Base-by-base conservation (phyloP, 495 filamentous ascomycete species). In the Sphaerosporella brunnea region DNA sequence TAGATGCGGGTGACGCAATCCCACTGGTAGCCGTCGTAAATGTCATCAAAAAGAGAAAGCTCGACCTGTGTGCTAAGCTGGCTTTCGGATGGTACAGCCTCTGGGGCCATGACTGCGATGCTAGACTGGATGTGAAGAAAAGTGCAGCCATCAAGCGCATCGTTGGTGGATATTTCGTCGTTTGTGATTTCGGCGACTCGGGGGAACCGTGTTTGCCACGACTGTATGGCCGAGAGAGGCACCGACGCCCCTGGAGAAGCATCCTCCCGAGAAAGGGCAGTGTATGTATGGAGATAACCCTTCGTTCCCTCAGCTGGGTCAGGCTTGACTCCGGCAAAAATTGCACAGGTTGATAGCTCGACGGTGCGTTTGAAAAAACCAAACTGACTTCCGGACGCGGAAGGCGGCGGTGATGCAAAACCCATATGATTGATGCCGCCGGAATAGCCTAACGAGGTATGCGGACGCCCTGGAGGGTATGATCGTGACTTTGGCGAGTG, bases 1-100 rank as follows among this genome's bases (percentile, higher is more conserved):
- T 60, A 60, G 16, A 60, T 60, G 16, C 57, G 57, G 13, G 57
- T 60, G 20, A 52, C 37, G 20, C 57, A 60, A 30, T 60, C 57
- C 57, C 57, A 60, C n/a, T 50, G 45, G 24, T 51, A 51, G 35
- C 49, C 48, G 5, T 49, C 54, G 10, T 50, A 49, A 26, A 37
- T 18, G 43, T 19, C 16, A 15, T 47, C 51, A 9, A 44, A 38
- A 32, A 50, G 45, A 10, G 38, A 53, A 18, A 60, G 49, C 21
- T 60, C 57, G 9, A 60, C 51, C 19, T 56, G 48, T 18, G 57
- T 56, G 46, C 57, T 47, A 28, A 60, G 53, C 20, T 56, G 53
- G 10, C 51, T 49, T 5, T 58, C 48, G 24, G 48, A 44, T 2
- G 53, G 45, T n/a, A n/a, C n/a, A 11, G 56, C 51, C 42, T 54